These are phyloP conservation scores for Monoraphidium neglectum DNA, from an alignment of 139 green algal genomes.

Conservation along the genomic window DNA sequence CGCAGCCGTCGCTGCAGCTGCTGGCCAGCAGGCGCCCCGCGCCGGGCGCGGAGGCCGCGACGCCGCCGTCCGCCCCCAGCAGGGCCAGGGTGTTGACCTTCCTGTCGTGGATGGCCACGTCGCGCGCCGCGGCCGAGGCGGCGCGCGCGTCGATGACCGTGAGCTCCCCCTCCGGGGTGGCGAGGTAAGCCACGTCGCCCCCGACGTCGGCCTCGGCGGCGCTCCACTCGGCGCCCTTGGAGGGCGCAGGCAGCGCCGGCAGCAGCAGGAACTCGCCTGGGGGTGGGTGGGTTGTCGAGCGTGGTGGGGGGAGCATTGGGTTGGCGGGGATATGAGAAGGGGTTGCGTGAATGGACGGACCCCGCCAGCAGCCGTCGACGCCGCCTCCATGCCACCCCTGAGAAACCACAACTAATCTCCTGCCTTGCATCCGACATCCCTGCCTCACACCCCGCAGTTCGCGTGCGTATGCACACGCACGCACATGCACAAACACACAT, in stretches of 20 bases:
- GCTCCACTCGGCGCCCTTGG: slow-evolving; percentile 6
- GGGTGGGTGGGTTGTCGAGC: too few species aligned
- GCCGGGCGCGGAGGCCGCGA: background rate
- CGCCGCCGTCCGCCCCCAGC: background rate
- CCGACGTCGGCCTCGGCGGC: slow-evolving; percentile 10
- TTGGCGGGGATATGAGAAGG: background rate
- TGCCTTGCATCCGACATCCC: too few species aligned
- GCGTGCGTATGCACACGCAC: too few species aligned
- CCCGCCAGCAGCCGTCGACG: slow-evolving; percentile 1
- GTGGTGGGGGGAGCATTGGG: background rate
- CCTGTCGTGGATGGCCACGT: slow-evolving; percentile 16
- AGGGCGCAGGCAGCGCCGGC: background rate
- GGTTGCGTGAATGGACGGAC: too few species aligned
- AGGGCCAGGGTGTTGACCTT: slow-evolving; percentile 69
- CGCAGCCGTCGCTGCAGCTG: slow-evolving; percentile 18
- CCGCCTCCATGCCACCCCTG: slow-evolving; percentile 1
- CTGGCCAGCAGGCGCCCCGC: slow-evolving; percentile 9
- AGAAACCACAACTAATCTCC: too few species aligned
- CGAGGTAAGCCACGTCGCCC: background rate
- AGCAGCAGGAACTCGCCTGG: slow-evolving; percentile 13
- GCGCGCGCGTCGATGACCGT: background rate
- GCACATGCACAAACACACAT: too few species aligned
- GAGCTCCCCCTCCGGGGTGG: background rate
- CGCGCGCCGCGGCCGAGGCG: slow-evolving; percentile 15
- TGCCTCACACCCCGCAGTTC: too few species aligned